Percentiles rank a stretch among this genome's conserved stretches.
Conservation (phyloP, 257 asterid genomes). For the Solanum tarijense region DNA sequence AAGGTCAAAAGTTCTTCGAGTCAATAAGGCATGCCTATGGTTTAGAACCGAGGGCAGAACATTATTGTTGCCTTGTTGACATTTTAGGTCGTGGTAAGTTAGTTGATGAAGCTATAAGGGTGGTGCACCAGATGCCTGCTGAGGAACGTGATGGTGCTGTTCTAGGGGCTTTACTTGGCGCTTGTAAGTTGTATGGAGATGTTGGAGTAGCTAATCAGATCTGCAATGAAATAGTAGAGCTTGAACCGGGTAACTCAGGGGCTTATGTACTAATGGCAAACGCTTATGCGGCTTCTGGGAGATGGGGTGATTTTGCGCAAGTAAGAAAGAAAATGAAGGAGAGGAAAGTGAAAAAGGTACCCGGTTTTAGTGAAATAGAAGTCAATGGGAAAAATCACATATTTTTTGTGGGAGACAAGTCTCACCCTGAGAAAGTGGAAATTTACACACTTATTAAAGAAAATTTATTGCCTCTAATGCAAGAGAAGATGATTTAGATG, state of each 20-base stretch:
- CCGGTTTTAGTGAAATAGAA: slow-evolving; percentile 47
- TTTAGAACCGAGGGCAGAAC: slow-evolving; percentile 38
- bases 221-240: slow-evolving; percentile 36
- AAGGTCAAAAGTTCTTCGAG: slow-evolving; percentile 45
- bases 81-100: slow-evolving; percentile 33
- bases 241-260: slow-evolving; percentile 44
- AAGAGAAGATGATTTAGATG: slow-evolving; percentile 13
- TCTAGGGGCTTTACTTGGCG: slow-evolving; percentile 52
- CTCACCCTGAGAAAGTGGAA: slow-evolving; percentile 39
- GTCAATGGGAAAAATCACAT: slow-evolving; percentile 42
- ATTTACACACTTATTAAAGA: slow-evolving; percentile 32
- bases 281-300: slow-evolving; percentile 44
- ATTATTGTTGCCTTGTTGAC: slow-evolving; percentile 37
- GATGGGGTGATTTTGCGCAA: slow-evolving; percentile 43
- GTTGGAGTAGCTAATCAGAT: slow-evolving; percentile 26
- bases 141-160: slow-evolving; percentile 42
- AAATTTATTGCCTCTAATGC: slow-evolving; percentile 34
- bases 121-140: slow-evolving; percentile 41
- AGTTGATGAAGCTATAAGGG: slow-evolving; percentile 32
- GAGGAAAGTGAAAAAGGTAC: slow-evolving; percentile 35
- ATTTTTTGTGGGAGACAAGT: slow-evolving; percentile 38
- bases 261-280: slow-evolving; percentile 41
- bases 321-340: slow-evolving; percentile 48
- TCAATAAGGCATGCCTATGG: slow-evolving; percentile 39
- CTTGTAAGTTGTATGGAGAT: slow-evolving; percentile 42